phyloP scores from a whole-genome alignment of 2,329 filamentous ascomycete species.

The Diaporthe sp. region DNA sequence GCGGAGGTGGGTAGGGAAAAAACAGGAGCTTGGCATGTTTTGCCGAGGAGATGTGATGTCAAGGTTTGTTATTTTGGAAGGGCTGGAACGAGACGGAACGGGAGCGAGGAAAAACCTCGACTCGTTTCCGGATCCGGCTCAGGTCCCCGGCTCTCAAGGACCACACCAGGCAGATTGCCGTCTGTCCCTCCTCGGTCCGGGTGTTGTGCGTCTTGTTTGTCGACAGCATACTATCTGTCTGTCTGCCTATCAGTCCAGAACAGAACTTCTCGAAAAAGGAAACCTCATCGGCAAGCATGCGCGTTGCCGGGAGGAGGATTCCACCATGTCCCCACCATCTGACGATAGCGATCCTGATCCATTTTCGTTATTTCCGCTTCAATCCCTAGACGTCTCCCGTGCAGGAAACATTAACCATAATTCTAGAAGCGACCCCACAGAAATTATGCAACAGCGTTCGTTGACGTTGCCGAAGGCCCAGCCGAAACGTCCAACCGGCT shows the following conservation, averaged over 20 bases:
- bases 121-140: constrained; percentile 10
- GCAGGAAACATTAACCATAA: constrained; percentile 14
- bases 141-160: not conserved
- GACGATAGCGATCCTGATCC: constrained; percentile 19
- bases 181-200: not conserved
- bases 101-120: constrained; percentile 6
- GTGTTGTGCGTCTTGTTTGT: not conserved
- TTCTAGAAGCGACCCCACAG: constrained; percentile 23
- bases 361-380: constrained; percentile 22
- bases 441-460: constrained; percentile 9
- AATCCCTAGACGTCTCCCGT: not conserved
- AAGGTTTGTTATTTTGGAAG: not conserved
- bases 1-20: not conserved
- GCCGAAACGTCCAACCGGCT: constrained; percentile 1
- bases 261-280: not conserved
- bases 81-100: not conserved
- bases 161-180: not conserved
- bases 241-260: not conserved
- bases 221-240: not conserved
- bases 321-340: constrained; percentile 19
- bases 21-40: constrained; percentile 23
- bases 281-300: not conserved
- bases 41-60: constrained; percentile 25
- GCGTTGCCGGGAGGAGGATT: constrained; percentile 17
- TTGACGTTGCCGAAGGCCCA: constrained; percentile 28